A percentile compares a stretch with the other conserved stretches of the same genome.
These are phyloP conservation scores for Plasmodium fragile DNA, from an alignment of 169 alveolate genomes.

Conservation along the genomic window DNA sequence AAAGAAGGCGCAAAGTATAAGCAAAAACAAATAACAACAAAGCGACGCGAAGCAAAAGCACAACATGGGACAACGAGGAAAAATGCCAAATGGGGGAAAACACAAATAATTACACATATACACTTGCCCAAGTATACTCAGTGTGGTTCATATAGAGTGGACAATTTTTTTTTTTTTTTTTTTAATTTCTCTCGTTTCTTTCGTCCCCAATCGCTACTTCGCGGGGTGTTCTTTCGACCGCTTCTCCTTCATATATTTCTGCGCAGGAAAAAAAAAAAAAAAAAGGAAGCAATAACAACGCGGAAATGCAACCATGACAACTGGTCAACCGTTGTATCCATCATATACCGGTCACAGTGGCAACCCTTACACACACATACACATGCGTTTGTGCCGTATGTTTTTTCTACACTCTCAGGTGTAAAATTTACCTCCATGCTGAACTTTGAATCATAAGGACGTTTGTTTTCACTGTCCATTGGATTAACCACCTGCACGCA, in stretches of 20 bases:
- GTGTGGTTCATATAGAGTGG: neutral
- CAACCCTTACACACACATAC: neutral
- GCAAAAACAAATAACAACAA: neutral
- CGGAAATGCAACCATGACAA: neutral
- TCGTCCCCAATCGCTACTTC: conserved; percentile 15
- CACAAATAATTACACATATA: neutral
- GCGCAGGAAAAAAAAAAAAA: neutral
- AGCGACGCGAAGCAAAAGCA: neutral
- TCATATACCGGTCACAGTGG: neutral
- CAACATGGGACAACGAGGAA: neutral
- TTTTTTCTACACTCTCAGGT: neutral
- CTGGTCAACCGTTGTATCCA: neutral
- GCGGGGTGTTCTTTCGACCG: neutral
- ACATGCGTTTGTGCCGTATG: neutral
- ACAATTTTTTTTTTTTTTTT: neutral
- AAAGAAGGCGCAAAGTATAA: neutral
- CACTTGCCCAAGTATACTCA: neutral
- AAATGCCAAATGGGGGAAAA: neutral
- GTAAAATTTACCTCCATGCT: conserved; percentile 17
- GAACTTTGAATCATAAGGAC: conserved; percentile 36
- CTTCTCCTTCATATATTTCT: conserved; percentile 44
- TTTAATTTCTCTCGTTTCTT: neutral
- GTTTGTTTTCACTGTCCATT: conserved; percentile 39
- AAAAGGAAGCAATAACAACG: neutral
- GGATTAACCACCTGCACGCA: conserved; percentile 18